These are phyloP conservation scores for Gastrodia elata DNA, from an alignment of 106 monocot species.

Conservation along the genomic window DNA sequence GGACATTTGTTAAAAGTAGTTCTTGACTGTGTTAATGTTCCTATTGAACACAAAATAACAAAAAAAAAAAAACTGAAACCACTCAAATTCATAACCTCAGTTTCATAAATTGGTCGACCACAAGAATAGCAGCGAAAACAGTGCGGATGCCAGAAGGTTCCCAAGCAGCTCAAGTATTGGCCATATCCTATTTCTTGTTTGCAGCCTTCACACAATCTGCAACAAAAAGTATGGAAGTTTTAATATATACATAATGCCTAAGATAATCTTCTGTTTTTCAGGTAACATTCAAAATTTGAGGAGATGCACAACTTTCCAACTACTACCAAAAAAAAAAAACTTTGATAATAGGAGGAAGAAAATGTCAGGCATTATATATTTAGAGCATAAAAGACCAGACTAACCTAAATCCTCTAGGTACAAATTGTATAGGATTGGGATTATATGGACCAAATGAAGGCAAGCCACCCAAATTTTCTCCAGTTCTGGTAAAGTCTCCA, in stretches of 20 bases:
- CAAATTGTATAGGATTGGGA: constrained; percentile 28
- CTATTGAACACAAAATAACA: background rate
- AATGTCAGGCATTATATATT: background rate
- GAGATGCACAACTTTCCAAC: background rate
- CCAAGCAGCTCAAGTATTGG: constrained; percentile 93
- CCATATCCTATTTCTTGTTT: constrained; percentile 85
- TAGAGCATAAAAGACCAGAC: background rate
- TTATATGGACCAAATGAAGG: constrained; percentile 30
- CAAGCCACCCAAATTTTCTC: constrained; percentile 44
- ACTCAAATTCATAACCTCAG: constrained; percentile 41
- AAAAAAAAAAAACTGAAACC: background rate
- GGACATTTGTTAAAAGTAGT: background rate
- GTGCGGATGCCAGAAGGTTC: constrained; percentile 82
- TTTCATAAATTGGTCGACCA: constrained; percentile 56
- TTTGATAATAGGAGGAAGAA: background rate
- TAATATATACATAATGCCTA: background rate
- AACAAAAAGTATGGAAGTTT: background rate
- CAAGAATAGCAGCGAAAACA: constrained; percentile 79
- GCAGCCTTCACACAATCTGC: constrained; percentile 79
- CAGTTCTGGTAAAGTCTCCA: constrained; percentile 54
- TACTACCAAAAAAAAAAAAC: background rate
- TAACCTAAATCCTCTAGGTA: constrained; percentile 72
- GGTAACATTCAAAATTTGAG: background rate
- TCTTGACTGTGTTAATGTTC: background rate
- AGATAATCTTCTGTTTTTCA: background rate